Evolutionary conservation across 1,284 basidiomycete species (phyloP), one percentile per base, ranked within the genome.

Genomic region (Ceratobasidium sp.): DNA sequence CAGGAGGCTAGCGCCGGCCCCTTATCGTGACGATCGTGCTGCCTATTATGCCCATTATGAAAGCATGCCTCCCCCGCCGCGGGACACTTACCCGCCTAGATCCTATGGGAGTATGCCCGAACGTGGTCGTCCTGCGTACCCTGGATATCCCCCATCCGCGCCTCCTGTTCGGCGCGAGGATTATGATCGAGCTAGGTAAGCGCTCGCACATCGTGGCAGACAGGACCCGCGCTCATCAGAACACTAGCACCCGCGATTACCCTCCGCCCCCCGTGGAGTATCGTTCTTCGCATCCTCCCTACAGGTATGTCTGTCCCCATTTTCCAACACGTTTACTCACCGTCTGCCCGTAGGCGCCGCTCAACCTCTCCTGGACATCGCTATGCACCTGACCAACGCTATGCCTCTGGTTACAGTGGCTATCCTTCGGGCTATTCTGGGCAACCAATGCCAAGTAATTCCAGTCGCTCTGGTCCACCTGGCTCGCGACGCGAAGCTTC

Each of bases 291-390:
- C 66, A 69, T 48, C 66, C 66, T 14, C 23, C 66, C 18, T 69
- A 69, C 40, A 69, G 66, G 66, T 69, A 69, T 36, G 66, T 2
- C 40, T 23, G 8, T 58, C n/a, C 23, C 7, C 18, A 5, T 23
- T 18, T 58, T 25, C 18, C 8, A 28, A 48, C 28, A 46, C 28
- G 4, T 38, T 16, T 30, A 18, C 53, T 59, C 6, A 69, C 49
- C 25, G 16, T 18, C 25, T 1, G 9, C 11, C 18, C n/a, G 28
- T 30, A 69, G 66, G 66, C 66, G 66, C 53, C 66, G 66, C 21
- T 69, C 66, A 23, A 69, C 66, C 14, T 69, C 66, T 11, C 66
- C 66, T 69, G 66, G 53, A 69, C 66, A 69, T 69, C 51, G 66
- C 23, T 69, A 69, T 58, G 28, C 61, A 25, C 56, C 66, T 69